phyloP scores from a whole-genome alignment of 2,329 filamentous ascomycete species.

The Colletotrichum simmondsii region DNA sequence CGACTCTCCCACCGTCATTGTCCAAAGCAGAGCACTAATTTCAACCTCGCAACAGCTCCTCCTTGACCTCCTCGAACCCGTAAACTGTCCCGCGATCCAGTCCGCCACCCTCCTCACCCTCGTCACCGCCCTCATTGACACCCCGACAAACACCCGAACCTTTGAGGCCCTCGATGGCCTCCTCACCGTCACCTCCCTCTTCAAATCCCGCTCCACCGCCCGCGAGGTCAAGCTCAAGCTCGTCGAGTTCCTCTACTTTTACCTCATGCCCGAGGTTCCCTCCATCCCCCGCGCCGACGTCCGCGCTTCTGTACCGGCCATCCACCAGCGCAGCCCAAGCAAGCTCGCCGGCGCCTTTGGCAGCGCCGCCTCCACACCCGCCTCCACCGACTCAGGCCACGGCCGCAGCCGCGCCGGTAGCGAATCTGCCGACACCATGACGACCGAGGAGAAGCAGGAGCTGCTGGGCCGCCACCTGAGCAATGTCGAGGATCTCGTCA shows the following conservation, averaged over 20 bases:
- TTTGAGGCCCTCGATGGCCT: constrained; percentile 95
- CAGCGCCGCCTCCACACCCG: constrained; percentile 41
- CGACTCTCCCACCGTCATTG: neutral
- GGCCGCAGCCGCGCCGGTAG: constrained; percentile 47
- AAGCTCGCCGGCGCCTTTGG: constrained; percentile 72
- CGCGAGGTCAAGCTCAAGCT: constrained; percentile 94
- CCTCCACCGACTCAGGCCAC: constrained; percentile 41
- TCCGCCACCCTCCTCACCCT: constrained; percentile 90
- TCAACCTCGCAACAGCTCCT: constrained; percentile 68
- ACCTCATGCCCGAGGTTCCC: constrained; percentile 91
- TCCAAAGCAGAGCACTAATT: neutral
- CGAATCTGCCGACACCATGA: constrained; percentile 62
- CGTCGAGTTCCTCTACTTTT: constrained; percentile 98
- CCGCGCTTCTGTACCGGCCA: constrained; percentile 57
- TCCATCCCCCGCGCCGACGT: constrained; percentile 62
- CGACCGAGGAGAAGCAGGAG: constrained; percentile 84
- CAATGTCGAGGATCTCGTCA: constrained; percentile 86
- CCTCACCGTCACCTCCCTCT: constrained; percentile 89
- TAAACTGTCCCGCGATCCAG: constrained; percentile 92
- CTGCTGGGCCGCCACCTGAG: constrained; percentile 81
- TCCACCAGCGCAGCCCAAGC: constrained; percentile 75
- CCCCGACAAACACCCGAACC: constrained; percentile 86
- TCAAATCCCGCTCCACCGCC: constrained; percentile 87
- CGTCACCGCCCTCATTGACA: constrained; percentile 87
- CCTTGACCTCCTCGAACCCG: constrained; percentile 91